A percentile compares a stretch with the other conserved stretches of the same genome.
phyloP scores from a whole-genome alignment of 768 basidiomycete genomes.

The Tricholoma hemisulphureum region DNA sequence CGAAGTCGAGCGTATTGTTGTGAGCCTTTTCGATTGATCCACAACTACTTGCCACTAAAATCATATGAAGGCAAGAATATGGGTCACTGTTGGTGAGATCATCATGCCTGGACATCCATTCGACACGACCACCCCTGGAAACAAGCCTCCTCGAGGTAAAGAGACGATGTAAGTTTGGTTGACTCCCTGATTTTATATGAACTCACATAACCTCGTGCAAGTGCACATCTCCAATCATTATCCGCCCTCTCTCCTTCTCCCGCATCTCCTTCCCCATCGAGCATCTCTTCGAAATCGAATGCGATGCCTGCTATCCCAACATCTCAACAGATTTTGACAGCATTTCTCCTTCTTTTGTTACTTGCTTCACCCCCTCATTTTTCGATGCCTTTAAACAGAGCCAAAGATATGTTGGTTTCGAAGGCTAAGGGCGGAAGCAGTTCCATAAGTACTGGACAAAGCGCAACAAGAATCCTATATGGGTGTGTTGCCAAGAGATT shows the following conservation, averaged over 20 bases:
- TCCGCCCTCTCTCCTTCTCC: slow-evolving; percentile 50
- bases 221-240: slow-evolving; percentile 57
- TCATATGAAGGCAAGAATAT: slow-evolving; percentile 59
- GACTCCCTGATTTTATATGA: slow-evolving; percentile 3
- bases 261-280: slow-evolving; percentile 56
- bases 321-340: slow-evolving; percentile 69
- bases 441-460: slow-evolving; percentile 35
- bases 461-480: slow-evolving; percentile 64
- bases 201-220: slow-evolving; percentile 23
- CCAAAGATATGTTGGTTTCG: slow-evolving; percentile 55
- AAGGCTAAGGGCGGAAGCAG: slow-evolving; percentile 39
- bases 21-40: slow-evolving; percentile 30
- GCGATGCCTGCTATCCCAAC: slow-evolving; percentile 40
- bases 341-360: slow-evolving; percentile 61
- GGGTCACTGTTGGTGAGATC: slow-evolving; percentile 62
- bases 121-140: slow-evolving; percentile 29
- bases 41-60: neutral
- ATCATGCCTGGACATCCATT: slow-evolving; percentile 55
- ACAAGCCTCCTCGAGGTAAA: slow-evolving; percentile 49
- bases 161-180: slow-evolving; percentile 55
- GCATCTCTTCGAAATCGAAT: slow-evolving; percentile 44
- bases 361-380: slow-evolving; percentile 52
- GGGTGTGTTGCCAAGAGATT: slow-evolving; percentile 80
- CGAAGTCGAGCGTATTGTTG: slow-evolving; percentile 65
- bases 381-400: slow-evolving; percentile 57